Percentiles rank a stretch among this genome's conserved stretches.
Evolutionary conservation across 345 rosid genomes (phyloP).

Genomic region (Eucalyptus grandis): DNA sequence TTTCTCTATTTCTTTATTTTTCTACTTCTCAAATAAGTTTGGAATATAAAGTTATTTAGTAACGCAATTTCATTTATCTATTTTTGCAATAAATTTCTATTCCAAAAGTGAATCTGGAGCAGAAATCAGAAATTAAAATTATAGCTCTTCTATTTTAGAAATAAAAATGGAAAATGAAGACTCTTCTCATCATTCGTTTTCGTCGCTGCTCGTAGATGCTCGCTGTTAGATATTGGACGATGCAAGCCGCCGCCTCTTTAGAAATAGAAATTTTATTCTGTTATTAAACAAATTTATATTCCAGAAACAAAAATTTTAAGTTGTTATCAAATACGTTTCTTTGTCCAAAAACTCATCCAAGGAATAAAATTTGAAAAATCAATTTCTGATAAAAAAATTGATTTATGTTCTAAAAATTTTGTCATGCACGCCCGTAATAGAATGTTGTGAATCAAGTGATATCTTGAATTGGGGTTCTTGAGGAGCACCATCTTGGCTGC

Average conservation of each 20-base stretch:
- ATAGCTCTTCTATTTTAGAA: too few species aligned
- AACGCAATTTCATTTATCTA: too few species aligned
- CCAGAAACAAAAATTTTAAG: accelerated
- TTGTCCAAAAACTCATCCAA: accelerated
- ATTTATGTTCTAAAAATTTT: too few species aligned
- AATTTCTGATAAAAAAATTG: accelerated
- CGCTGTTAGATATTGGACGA: accelerated
- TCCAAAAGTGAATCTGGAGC: too few species aligned
- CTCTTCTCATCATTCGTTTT: accelerated
- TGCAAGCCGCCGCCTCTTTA: accelerated
- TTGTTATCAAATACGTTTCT: accelerated
- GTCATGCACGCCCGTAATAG: accelerated
- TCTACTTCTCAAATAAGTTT: too few species aligned
- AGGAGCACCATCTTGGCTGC: background rate
- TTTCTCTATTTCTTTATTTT: accelerated
- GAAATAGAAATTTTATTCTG: too few species aligned
- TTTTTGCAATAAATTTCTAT: too few species aligned
- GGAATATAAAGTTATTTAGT: too few species aligned
- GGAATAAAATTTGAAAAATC: too few species aligned
- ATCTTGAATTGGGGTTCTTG: background rate
- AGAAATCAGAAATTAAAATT: accelerated
- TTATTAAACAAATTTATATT: too few species aligned
- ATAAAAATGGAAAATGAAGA: too few species aligned
- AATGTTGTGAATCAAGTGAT: background rate
- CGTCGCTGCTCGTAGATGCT: accelerated